Conservation (phyloP, 2,329 filamentous ascomycete species). For the Colletotrichum liriopes region DNA sequence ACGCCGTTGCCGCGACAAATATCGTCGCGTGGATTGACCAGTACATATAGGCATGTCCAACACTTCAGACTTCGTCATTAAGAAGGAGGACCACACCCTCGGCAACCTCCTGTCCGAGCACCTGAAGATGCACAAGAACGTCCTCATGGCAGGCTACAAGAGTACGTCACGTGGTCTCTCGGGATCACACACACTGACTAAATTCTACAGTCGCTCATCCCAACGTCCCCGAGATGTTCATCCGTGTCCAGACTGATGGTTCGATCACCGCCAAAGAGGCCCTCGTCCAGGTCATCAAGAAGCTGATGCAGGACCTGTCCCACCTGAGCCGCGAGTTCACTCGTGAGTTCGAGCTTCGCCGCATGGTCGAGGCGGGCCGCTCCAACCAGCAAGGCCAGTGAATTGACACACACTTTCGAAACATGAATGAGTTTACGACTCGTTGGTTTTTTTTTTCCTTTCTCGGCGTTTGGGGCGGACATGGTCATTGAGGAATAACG, state of each 20-base stretch:
- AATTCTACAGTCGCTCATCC: constrained; percentile 66
- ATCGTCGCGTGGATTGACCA: neutral
- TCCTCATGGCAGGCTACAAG: constrained; percentile 94
- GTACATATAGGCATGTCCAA: constrained; percentile 84
- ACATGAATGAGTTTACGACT: constrained; percentile 2
- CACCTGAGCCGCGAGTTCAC: constrained; percentile 90
- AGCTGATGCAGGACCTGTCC: constrained; percentile 85
- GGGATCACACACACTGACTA: constrained; percentile 38
- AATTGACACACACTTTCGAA: neutral
- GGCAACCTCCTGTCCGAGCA: constrained; percentile 91
- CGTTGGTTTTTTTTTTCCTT: constrained; percentile 20
- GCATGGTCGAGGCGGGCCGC: constrained; percentile 80
- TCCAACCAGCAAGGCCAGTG: constrained; percentile 60
- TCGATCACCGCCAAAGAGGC: constrained; percentile 90
- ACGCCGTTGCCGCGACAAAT: constrained; percentile 21
- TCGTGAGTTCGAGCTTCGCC: constrained; percentile 90
- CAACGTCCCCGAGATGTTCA: constrained; percentile 73
- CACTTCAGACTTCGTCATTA: constrained; percentile 94
- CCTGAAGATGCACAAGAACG: constrained; percentile 86
- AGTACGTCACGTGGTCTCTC: constrained; percentile 63
- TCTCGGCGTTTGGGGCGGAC: constrained; percentile 47
- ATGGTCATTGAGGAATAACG: constrained; percentile 34
- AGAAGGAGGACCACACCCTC: constrained; percentile 97
- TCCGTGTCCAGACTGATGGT: constrained; percentile 95
- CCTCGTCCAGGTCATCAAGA: constrained; percentile 83